Evolutionary conservation across 2,329 filamentous ascomycete species (phyloP).

Genomic region (Neospermospora avenae): DNA sequence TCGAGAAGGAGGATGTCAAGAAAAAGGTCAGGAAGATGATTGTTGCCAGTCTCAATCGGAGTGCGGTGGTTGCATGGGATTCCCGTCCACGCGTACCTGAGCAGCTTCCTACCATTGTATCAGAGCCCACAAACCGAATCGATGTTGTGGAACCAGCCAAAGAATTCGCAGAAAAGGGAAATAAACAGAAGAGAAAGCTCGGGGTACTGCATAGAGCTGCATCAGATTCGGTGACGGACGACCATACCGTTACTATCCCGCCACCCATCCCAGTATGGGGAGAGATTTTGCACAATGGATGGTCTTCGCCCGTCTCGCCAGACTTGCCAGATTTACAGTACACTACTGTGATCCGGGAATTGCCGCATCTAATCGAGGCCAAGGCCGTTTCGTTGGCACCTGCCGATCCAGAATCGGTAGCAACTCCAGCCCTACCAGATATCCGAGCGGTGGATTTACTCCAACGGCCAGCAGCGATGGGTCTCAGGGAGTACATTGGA

Average conservation of each 20-base stretch:
- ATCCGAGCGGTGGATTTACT: slow-evolving; percentile 67
- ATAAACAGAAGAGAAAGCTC: slow-evolving; percentile 4
- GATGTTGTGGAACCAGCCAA: slow-evolving; percentile 22
- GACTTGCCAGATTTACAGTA: slow-evolving; percentile 84
- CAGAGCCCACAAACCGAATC: slow-evolving; percentile 31
- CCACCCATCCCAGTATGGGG: slow-evolving; percentile 60
- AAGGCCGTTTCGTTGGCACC: slow-evolving; percentile 84
- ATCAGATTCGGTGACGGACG: slow-evolving; percentile 18
- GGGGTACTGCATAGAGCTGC: slow-evolving; percentile 10
- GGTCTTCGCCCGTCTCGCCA: slow-evolving; percentile 74
- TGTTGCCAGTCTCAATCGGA: slow-evolving; percentile 66
- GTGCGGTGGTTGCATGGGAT: slow-evolving; percentile 77
- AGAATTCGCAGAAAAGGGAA: slow-evolving; percentile 6
- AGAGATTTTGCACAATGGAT: slow-evolving; percentile 79
- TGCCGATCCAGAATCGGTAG: slow-evolving; percentile 44
- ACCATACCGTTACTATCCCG: slow-evolving; percentile 24
- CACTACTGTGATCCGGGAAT: slow-evolving; percentile 72
- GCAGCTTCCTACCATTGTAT: slow-evolving; percentile 29
- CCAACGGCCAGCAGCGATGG: slow-evolving; percentile 67
- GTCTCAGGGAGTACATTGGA: slow-evolving; percentile 73
- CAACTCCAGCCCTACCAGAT: slow-evolving; percentile 52
- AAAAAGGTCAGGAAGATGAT: slow-evolving; percentile 75
- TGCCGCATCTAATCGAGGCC: slow-evolving; percentile 87
- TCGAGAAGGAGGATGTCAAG: slow-evolving; percentile 80
- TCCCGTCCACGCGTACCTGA: slow-evolving; percentile 61